phyloP scores from a whole-genome alignment of 1,284 basidiomycete genomes.

The Phlebopus sp. region DNA sequence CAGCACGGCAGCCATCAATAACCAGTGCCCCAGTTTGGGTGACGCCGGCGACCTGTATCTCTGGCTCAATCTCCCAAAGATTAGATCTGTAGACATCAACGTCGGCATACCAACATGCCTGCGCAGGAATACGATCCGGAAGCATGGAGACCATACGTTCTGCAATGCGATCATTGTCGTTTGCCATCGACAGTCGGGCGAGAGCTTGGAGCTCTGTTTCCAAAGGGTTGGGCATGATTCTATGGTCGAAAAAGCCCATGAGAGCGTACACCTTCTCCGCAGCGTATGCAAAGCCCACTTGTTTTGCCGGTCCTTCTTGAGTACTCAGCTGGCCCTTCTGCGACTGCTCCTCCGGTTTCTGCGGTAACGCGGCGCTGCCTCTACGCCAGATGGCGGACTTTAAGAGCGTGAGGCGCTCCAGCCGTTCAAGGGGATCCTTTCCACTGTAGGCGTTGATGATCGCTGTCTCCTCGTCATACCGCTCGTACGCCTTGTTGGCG shows the following conservation, averaged over 20 bases:
- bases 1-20: slow-evolving; percentile 16
- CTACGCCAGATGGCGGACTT: slow-evolving; percentile 20
- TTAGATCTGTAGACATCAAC: slow-evolving; percentile 14
- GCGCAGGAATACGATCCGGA: not conserved
- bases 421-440: slow-evolving; percentile 15
- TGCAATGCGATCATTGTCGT: slow-evolving; percentile 19
- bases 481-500: slow-evolving; percentile 13
- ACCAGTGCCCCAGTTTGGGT: slow-evolving; percentile 19
- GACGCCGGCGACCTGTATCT: slow-evolving; percentile 18
- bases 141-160: slow-evolving; percentile 22
- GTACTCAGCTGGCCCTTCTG: not conserved
- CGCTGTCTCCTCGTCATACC: slow-evolving; percentile 4
- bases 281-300: slow-evolving; percentile 6
- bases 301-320: not conserved
- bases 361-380: slow-evolving; percentile 6
- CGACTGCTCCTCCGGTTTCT: not conserved
- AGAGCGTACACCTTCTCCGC: slow-evolving; percentile 21
- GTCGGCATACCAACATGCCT: slow-evolving; percentile 17
- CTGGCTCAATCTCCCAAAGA: slow-evolving; percentile 19
- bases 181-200: slow-evolving; percentile 21
- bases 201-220: slow-evolving; percentile 18
- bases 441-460: slow-evolving; percentile 15
- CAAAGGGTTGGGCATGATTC: slow-evolving; percentile 12
- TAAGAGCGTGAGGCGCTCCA: slow-evolving; percentile 15
- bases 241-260: slow-evolving; percentile 23